phyloP scores from a whole-genome alignment of 2,329 filamentous ascomycete genomes.

The Hymenoscyphus fructigenus region DNA sequence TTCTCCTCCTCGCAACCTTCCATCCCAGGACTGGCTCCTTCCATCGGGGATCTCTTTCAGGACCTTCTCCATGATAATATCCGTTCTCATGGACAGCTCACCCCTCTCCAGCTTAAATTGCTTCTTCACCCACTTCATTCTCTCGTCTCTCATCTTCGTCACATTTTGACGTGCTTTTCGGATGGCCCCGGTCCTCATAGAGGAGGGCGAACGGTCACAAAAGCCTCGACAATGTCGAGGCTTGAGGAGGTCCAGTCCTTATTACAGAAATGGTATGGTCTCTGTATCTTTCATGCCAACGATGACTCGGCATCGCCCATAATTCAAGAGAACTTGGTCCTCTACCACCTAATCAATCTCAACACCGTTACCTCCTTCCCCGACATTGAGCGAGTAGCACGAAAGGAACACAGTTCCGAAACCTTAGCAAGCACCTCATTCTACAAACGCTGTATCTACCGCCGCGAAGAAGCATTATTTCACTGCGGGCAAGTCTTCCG shows the following conservation, averaged over 20 bases:
- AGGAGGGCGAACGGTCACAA: slow-evolving; percentile 50
- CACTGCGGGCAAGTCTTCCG: slow-evolving; percentile 68
- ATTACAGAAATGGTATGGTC: slow-evolving; percentile 65
- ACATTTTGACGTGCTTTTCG: slow-evolving; percentile 65
- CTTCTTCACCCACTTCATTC: slow-evolving; percentile 68
- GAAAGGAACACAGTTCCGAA: slow-evolving; percentile 57
- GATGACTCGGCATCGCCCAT: slow-evolving; percentile 56
- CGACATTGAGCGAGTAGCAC: slow-evolving; percentile 65
- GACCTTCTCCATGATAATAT: slow-evolving; percentile 66
- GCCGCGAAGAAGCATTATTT: slow-evolving; percentile 62
- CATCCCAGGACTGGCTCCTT: slow-evolving; percentile 55
- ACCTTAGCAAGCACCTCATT: slow-evolving; percentile 51
- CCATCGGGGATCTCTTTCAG: slow-evolving; percentile 64
- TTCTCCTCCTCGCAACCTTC: slow-evolving; percentile 47
- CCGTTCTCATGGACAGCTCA: slow-evolving; percentile 44
- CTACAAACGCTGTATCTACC: slow-evolving; percentile 62
- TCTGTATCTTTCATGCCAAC: slow-evolving; percentile 57
- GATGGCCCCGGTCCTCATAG: slow-evolving; percentile 50
- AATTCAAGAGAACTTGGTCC: slow-evolving; percentile 63
- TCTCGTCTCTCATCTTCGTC: slow-evolving; percentile 62
- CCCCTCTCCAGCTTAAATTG: slow-evolving; percentile 61
- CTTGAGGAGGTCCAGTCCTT: slow-evolving; percentile 65
- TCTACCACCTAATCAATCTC: slow-evolving; percentile 70
- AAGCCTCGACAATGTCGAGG: slow-evolving; percentile 57
- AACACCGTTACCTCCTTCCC: slow-evolving; percentile 68